Conservation (phyloP, 345 rosid species). For the Luvunga scandens region DNA sequence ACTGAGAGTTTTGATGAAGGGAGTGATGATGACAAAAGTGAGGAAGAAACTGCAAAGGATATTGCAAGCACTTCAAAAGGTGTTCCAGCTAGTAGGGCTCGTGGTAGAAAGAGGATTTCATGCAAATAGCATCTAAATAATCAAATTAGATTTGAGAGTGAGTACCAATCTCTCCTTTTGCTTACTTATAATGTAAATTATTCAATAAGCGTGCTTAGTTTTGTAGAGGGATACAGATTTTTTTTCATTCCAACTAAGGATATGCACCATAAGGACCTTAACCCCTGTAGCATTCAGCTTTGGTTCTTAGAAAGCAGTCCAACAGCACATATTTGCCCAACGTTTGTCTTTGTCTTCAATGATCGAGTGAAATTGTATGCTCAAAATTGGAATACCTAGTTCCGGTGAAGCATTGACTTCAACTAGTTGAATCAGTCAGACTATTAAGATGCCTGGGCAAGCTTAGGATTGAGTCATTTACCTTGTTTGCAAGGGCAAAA, state of each 20-base stretch:
- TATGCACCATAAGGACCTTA: background rate
- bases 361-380: background rate
- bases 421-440: background rate
- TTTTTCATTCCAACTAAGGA: background rate
- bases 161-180: background rate
- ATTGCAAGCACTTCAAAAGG: slow-evolving; percentile 35
- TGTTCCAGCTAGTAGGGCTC: slow-evolving; percentile 26
- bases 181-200: background rate
- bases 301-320: background rate
- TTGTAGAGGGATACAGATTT: background rate
- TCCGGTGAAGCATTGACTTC: background rate
- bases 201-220: background rate
- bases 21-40: slow-evolving; percentile 38
- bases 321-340: background rate
- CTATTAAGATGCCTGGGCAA: background rate
- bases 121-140: slow-evolving; percentile 20
- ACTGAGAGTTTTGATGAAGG: slow-evolving; percentile 57
- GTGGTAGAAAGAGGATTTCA: slow-evolving; percentile 43
- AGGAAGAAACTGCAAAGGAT: slow-evolving; percentile 39
- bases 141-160: background rate
- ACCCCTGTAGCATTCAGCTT: background rate
- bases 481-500: background rate
- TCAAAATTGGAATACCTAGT: background rate
- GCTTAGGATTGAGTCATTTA: no score
- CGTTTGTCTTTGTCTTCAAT: background rate